phyloP scores from a whole-genome alignment of 208 protist genomes.

The Trypanosoma lewisi region DNA sequence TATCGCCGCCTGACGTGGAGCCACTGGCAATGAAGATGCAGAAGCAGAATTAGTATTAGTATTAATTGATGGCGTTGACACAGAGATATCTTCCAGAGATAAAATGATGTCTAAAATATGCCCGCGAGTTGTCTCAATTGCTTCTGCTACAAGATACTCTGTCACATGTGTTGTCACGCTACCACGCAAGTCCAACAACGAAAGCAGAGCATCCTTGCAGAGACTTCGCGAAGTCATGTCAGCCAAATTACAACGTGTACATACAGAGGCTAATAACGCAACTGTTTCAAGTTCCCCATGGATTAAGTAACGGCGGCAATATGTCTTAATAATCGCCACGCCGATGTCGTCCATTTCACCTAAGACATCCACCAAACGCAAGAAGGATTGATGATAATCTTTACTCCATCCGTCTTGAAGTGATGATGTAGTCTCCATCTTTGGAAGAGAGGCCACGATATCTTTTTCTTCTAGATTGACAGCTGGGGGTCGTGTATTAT shows the following conservation, averaged over 20 bases:
- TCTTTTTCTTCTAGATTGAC: slow-evolving; percentile 2
- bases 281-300: slow-evolving; percentile 17
- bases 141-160: not conserved
- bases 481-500: slow-evolving; percentile 12
- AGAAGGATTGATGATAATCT: slow-evolving; percentile 14
- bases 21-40: not conserved
- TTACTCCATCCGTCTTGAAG: slow-evolving; percentile 5
- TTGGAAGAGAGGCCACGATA: not conserved
- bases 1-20: not conserved
- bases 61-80: not conserved
- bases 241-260: slow-evolving; percentile 8
- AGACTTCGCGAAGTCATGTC: slow-evolving; percentile 4
- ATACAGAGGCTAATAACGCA: slow-evolving; percentile 7
- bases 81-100: slow-evolving; percentile 7
- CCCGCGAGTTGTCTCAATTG: slow-evolving; percentile 2
- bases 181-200: not conserved
- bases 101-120: slow-evolving; percentile 14
- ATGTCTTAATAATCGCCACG: slow-evolving; percentile 12
- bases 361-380: slow-evolving; percentile 17
- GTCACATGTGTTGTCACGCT: not conserved
- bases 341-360: slow-evolving; percentile 17
- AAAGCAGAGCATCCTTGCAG: not conserved
- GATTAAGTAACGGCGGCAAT: slow-evolving; percentile 23
- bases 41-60: too few species aligned
- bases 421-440: not conserved